Percentiles rank a stretch among this genome's conserved stretches.
These are phyloP conservation scores for Dictyostelium brefeldianum DNA, from an alignment of 78 protist species.

Conservation along the genomic window DNA sequence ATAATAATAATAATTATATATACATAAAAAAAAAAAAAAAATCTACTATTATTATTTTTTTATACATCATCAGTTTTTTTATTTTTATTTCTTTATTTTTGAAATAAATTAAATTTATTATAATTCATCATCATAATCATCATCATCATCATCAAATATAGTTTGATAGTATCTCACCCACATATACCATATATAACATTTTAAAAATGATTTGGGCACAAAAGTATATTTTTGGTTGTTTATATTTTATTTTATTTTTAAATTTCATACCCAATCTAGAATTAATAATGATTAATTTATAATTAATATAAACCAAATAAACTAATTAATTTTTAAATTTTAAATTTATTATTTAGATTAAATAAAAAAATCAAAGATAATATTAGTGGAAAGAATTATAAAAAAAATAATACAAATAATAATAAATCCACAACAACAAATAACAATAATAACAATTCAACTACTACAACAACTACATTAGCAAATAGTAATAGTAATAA, in stretches of 20 bases:
- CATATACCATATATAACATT: neutral
- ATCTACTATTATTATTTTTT: neutral
- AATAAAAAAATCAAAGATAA: conserved; percentile 24
- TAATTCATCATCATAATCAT: too few species aligned
- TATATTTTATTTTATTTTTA: too few species aligned
- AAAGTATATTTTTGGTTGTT: neutral
- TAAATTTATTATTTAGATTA: neutral
- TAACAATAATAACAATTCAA: neutral
- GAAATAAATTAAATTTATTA: neutral
- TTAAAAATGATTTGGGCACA: conserved; percentile 12
- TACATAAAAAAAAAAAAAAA: too few species aligned
- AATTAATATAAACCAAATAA: too few species aligned
- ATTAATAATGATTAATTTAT: too few species aligned
- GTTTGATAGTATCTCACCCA: neutral
- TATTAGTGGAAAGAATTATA: conserved; percentile 3
- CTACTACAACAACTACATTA: neutral
- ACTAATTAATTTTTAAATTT: too few species aligned
- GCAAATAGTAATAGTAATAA: conserved; percentile 4
- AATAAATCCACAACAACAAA: neutral
- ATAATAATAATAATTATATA: too few species aligned
- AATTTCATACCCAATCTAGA: too few species aligned
- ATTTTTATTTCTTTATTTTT: neutral
- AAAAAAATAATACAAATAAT: neutral
- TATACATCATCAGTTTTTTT: neutral
- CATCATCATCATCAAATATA: too few species aligned